Percentiles rank a stretch among this genome's conserved stretches.
These are phyloP conservation scores for Hypoxylon fragiforme DNA, from an alignment of 495 filamentous ascomycete genomes.

Conservation along the genomic window DNA sequence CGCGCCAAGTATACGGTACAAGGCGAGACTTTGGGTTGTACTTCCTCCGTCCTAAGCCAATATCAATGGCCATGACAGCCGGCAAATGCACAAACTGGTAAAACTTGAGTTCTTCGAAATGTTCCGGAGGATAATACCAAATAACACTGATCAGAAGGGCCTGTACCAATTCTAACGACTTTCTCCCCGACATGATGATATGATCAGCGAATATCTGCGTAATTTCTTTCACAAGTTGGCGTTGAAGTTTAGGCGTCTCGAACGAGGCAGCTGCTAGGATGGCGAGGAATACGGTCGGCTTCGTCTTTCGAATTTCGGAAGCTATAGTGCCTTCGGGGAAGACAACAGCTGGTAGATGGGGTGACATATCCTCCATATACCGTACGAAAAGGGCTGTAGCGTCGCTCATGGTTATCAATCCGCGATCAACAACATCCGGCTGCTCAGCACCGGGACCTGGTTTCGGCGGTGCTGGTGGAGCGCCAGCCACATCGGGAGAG, in stretches of 20 bases:
- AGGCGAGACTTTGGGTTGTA: slow-evolving; percentile 45
- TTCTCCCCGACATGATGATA: slow-evolving; percentile 75
- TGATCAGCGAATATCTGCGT: slow-evolving; percentile 74
- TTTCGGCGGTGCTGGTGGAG: slow-evolving; percentile 6
- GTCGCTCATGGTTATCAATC: slow-evolving; percentile 62
- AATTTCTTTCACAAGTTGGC: slow-evolving; percentile 66
- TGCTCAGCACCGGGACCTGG: slow-evolving; percentile 30
- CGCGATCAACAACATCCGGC: slow-evolving; percentile 71
- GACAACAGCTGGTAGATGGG: slow-evolving; percentile 77
- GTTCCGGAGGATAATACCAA: slow-evolving; percentile 85
- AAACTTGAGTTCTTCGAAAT: slow-evolving; percentile 86
- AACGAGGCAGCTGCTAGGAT: slow-evolving; percentile 72
- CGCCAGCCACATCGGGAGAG: slow-evolving; percentile 16
- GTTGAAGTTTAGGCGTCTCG: slow-evolving; percentile 62
- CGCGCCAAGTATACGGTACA: slow-evolving; percentile 47
- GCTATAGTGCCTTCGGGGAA: slow-evolving; percentile 70
- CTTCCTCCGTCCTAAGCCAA: slow-evolving; percentile 71
- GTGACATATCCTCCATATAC: slow-evolving; percentile 69
- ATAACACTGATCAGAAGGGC: slow-evolving; percentile 69
- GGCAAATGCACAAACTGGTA: slow-evolving; percentile 86
- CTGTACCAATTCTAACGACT: slow-evolving; percentile 85
- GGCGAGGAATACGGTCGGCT: slow-evolving; percentile 79
- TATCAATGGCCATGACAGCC: slow-evolving; percentile 82
- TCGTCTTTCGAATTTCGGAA: slow-evolving; percentile 66
- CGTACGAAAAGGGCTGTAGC: slow-evolving; percentile 68